These are phyloP conservation scores for Nakataea oryzae DNA, from an alignment of 2,329 filamentous ascomycete genomes.

Conservation along the genomic window DNA sequence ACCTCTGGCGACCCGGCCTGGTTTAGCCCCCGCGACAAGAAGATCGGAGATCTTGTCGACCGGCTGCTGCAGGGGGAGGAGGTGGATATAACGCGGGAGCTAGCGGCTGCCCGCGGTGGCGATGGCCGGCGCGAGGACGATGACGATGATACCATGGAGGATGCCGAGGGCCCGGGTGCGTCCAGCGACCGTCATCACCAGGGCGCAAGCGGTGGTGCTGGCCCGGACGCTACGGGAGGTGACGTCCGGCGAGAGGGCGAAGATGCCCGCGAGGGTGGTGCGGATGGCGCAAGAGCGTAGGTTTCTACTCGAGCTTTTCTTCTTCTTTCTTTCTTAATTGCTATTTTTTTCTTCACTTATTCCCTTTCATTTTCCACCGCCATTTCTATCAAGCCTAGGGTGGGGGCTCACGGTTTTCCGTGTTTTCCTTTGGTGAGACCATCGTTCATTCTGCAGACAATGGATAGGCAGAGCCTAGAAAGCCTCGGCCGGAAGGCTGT, in stretches of 20 bases:
- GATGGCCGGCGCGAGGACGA: slow-evolving; percentile 27
- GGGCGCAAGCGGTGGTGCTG: slow-evolving; percentile 68
- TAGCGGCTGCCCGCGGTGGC: slow-evolving; percentile 44
- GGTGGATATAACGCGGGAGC: slow-evolving; percentile 64
- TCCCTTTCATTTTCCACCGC: background rate
- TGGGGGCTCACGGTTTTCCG: too few relatives aligned
- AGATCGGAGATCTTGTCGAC: slow-evolving; percentile 82
- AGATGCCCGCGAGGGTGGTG: slow-evolving; percentile 80
- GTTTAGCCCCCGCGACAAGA: slow-evolving; percentile 77
- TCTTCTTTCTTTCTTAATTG: background rate
- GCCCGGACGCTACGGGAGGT: slow-evolving; percentile 77
- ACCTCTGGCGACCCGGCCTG: slow-evolving; percentile 53
- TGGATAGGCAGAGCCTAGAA: background rate
- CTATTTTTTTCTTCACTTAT: background rate
- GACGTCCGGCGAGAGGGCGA: slow-evolving; percentile 87
- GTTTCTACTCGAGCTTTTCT: slow-evolving; percentile 33
- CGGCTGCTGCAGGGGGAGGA: slow-evolving; percentile 79
- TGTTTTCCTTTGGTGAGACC: background rate
- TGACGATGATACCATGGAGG: slow-evolving; percentile 66
- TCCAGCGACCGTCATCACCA: slow-evolving; percentile 41
- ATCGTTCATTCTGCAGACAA: background rate
- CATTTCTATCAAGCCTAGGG: background rate
- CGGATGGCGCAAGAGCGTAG: slow-evolving; percentile 99
- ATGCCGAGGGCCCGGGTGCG: slow-evolving; percentile 57
- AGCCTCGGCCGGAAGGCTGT: background rate